These are phyloP conservation scores for Pterocarpus santalinus DNA, from an alignment of 306 rosid genomes.

Conservation along the genomic window DNA sequence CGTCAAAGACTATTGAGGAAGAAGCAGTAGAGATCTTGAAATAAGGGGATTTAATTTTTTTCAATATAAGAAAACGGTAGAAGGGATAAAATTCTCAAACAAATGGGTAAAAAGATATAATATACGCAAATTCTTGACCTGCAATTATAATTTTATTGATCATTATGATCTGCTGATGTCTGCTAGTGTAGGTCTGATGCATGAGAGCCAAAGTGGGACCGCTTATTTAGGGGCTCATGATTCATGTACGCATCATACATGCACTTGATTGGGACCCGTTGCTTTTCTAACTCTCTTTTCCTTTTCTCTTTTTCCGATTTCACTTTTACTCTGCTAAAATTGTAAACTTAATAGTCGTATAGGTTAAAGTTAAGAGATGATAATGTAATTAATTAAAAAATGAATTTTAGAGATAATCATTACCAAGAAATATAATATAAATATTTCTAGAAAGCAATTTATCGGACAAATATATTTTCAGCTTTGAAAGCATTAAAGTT, in stretches of 20 bases:
- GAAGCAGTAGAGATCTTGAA: conserved; percentile 8
- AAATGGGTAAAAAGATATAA: conserved; percentile 10
- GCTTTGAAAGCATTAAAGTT: conserved; percentile 68
- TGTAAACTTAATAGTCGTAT: conserved; percentile 1
- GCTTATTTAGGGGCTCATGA: conserved; percentile 50
- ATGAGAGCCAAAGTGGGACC: conserved; percentile 58
- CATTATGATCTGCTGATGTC: conserved; percentile 46
- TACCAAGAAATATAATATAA: conserved; percentile 1
- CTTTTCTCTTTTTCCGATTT: conserved; percentile 35
- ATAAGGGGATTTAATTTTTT: conserved; percentile 9
- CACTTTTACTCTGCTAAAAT: conserved; percentile 39
- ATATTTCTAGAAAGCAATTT: conserved; percentile 3
- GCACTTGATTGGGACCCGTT: conserved; percentile 59
- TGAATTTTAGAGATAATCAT: conserved; percentile 15
- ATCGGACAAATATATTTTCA: conserved; percentile 33
- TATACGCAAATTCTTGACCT: conserved; percentile 22
- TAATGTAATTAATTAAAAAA: conserved; percentile 1
- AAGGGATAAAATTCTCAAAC: conserved; percentile 6
- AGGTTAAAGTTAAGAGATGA: conserved; percentile 25
- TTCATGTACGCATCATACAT: conserved; percentile 56
- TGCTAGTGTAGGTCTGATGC: conserved; percentile 54
- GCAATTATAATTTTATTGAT: conserved; percentile 30
- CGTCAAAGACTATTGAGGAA: conserved; percentile 18
- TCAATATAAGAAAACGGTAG: conserved; percentile 19
- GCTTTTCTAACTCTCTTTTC: conserved; percentile 42